A percentile compares a stretch with the other conserved stretches of the same genome.
Evolutionary conservation across 192 early-diverging fungal species (phyloP).

Genomic region (Gamsiella multidivaricata): DNA sequence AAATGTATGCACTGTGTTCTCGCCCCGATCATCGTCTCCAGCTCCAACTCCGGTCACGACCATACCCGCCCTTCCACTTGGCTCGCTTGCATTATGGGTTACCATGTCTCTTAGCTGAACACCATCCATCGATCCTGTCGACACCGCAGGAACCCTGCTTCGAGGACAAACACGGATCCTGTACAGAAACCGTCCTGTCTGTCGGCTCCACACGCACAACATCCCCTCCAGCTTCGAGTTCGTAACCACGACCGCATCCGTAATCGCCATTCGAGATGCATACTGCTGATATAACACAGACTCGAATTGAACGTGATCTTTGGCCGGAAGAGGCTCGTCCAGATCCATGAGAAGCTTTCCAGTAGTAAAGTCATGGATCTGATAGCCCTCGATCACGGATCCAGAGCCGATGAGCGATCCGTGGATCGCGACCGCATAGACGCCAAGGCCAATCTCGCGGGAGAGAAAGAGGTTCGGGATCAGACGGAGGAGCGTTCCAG

Average conservation of each 20-base stretch:
- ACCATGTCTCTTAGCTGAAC: no score
- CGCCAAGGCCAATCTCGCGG: slow-evolving; percentile 23
- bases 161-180: slow-evolving; percentile 12
- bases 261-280: slow-evolving; percentile 18
- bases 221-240: slow-evolving; percentile 33
- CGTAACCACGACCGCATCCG: slow-evolving; percentile 33
- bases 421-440: slow-evolving; percentile 31
- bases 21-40: neutral
- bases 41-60: neutral
- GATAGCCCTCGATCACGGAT: slow-evolving; percentile 36
- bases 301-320: slow-evolving; percentile 32
- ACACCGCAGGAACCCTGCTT: no score
- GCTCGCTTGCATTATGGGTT: neutral
- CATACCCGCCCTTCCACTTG: neutral
- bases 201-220: slow-evolving; percentile 35
- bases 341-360: slow-evolving; percentile 20
- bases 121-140: no score
- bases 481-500: slow-evolving; percentile 2
- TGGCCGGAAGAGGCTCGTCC: slow-evolving; percentile 36
- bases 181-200: slow-evolving; percentile 16
- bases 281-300: slow-evolving; percentile 23
- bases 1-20: slow-evolving; percentile 25
- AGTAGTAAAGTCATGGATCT: slow-evolving; percentile 16
- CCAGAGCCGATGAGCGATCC: slow-evolving; percentile 19
- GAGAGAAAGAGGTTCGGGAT: slow-evolving; percentile 25